These are phyloP conservation scores for Echium plantagineum DNA, from an alignment of 257 asterid species.

Conservation along the genomic window DNA sequence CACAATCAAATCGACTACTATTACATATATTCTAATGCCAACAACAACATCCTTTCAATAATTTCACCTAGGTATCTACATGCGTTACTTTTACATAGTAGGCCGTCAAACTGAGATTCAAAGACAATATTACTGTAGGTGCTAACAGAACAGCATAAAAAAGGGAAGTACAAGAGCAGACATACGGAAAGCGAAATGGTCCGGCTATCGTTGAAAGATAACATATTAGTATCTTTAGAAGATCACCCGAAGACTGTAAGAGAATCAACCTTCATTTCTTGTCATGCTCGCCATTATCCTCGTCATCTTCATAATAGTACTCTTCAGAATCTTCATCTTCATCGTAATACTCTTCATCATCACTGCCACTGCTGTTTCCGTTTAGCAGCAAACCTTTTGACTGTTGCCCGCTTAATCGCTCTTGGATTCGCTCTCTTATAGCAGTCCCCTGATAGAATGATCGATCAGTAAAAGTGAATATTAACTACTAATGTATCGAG, in stretches of 20 bases:
- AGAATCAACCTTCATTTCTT: not conserved
- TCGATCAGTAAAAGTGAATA: not conserved
- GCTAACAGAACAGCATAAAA: not conserved
- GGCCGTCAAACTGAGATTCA: not conserved
- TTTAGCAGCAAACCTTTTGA: slow-evolving; percentile 22
- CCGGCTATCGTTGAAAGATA: not conserved
- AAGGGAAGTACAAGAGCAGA: not conserved
- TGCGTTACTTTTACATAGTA: not conserved
- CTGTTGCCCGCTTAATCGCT: slow-evolving; percentile 28
- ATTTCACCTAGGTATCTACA: not conserved
- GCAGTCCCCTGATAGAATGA: slow-evolving; percentile 34
- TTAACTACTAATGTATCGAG: not conserved
- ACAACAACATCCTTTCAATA: not conserved
- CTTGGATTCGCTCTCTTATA: slow-evolving; percentile 46
- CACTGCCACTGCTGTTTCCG: not conserved
- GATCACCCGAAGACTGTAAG: not conserved
- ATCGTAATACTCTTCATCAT: slow-evolving; percentile 24
- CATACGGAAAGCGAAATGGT: not conserved
- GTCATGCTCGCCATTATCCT: slow-evolving; percentile 26
- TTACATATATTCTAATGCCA: not conserved
- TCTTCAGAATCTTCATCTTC: slow-evolving; percentile 16
- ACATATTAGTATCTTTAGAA: not conserved
- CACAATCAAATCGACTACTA: not conserved
- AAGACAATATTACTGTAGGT: not conserved
- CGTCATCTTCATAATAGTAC: slow-evolving; percentile 20